These are phyloP conservation scores for Ceratobasidium sp. DNA, from an alignment of 1,284 basidiomycete genomes.

Conservation along the genomic window DNA sequence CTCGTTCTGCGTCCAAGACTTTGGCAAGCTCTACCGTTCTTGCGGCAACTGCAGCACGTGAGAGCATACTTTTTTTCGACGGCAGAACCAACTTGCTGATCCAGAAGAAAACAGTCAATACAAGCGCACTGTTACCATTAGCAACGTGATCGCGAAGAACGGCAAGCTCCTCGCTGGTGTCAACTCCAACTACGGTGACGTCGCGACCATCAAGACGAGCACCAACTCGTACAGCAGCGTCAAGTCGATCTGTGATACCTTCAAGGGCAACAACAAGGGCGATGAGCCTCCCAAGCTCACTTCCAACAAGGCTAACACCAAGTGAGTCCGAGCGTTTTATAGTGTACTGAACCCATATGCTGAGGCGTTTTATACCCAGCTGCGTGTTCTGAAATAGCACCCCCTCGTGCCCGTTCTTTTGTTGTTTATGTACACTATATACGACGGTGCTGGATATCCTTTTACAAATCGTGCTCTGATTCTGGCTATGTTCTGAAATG, in stretches of 20 bases:
- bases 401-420: not conserved
- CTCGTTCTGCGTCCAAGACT: conserved; percentile 38
- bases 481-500: not conserved
- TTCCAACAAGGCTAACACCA: conserved; percentile 34
- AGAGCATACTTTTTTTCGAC: not conserved
- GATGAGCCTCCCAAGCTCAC: conserved; percentile 40
- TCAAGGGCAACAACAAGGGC: conserved; percentile 42
- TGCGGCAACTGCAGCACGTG: conserved; percentile 47
- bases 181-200: too few species aligned
- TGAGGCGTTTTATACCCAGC: not conserved
- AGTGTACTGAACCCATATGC: not conserved
- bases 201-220: conserved; percentile 39
- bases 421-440: not conserved
- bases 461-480: not conserved
- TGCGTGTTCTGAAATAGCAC: conserved; percentile 5
- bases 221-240: conserved; percentile 9
- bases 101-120: conserved; percentile 38
- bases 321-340: conserved; percentile 1
- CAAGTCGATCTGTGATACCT: conserved; percentile 35
- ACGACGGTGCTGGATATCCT: not conserved
- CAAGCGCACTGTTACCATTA: too few species aligned
- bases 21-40: too few species aligned
- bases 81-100: not conserved
- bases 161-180: too few species aligned
- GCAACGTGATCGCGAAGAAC: too few species aligned